Conservation (phyloP, 768 basidiomycete species). For the Dioszegia aurantiaca region DNA sequence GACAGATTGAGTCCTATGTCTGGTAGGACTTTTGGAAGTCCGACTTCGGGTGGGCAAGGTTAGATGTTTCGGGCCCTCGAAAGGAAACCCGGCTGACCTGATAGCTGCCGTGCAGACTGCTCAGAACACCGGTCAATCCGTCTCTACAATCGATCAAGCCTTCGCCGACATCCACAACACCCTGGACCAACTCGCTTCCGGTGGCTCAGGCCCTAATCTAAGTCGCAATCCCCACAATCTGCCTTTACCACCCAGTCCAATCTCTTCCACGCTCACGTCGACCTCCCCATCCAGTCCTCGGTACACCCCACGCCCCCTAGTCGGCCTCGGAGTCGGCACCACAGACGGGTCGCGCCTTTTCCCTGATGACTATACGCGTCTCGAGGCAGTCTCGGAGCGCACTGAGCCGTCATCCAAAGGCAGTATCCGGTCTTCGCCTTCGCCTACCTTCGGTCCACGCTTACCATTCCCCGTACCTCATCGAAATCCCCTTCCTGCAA, state of each 20-base stretch:
- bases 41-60: not conserved
- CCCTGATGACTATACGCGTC: slow-evolving; percentile 13
- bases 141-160: slow-evolving; percentile 38
- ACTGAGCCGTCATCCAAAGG: slow-evolving; percentile 29
- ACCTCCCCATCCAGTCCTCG: slow-evolving; percentile 2
- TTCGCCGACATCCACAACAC: slow-evolving; percentile 40
- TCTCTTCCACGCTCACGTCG: not conserved
- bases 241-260: slow-evolving; percentile 12
- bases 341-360: slow-evolving; percentile 15
- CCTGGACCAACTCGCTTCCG: slow-evolving; percentile 33
- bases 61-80: not conserved
- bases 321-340: slow-evolving; percentile 16
- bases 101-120: slow-evolving; percentile 13
- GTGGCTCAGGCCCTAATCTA: slow-evolving; percentile 13
- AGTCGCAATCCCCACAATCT: not conserved
- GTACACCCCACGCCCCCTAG: slow-evolving; percentile 12
- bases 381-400: slow-evolving; percentile 36
- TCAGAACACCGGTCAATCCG: slow-evolving; percentile 40
- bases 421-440: slow-evolving; percentile 14
- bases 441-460: slow-evolving; percentile 3
- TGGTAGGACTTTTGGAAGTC: slow-evolving; percentile 19
- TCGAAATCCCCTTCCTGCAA: slow-evolving; percentile 32
- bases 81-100: not conserved
- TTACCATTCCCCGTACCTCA: slow-evolving; percentile 9
- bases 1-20: slow-evolving; percentile 14